Evolutionary conservation across 2,329 filamentous ascomycete genomes (phyloP).

Genomic region (Penicillium sp.): DNA sequence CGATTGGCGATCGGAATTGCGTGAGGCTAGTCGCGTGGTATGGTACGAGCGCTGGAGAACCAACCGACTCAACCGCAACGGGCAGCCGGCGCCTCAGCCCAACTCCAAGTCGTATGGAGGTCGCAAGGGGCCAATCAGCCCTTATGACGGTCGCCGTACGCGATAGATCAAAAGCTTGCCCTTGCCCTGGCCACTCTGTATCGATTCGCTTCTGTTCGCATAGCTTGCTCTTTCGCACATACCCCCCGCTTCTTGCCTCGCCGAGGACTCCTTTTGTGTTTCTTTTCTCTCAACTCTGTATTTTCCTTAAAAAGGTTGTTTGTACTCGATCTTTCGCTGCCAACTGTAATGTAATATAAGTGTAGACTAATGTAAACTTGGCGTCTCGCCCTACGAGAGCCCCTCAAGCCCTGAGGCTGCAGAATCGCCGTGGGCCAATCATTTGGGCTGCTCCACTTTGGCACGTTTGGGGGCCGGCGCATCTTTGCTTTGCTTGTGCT

Average conservation of each 20-base stretch:
- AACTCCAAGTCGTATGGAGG: slow-evolving; percentile 30
- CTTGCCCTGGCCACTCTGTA: background rate
- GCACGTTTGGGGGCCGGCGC: slow-evolving; percentile 1
- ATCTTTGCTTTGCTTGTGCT: background rate
- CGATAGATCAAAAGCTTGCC: slow-evolving; percentile 23
- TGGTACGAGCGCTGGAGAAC: slow-evolving; percentile 98
- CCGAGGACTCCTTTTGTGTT: slow-evolving; percentile 17
- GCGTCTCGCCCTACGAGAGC: slow-evolving; percentile 3
- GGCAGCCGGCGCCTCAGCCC: slow-evolving; percentile 25
- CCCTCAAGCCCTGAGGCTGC: too few species aligned
- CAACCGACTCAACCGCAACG: slow-evolving; percentile 45
- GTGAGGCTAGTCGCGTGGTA: slow-evolving; percentile 85
- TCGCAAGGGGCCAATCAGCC: slow-evolving; percentile 32
- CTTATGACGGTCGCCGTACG: slow-evolving; percentile 27
- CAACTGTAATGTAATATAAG: too few species aligned
- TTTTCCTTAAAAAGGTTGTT: slow-evolving; percentile 15
- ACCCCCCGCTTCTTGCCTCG: slow-evolving; percentile 26
- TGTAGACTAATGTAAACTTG: too few species aligned
- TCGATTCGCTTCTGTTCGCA: slow-evolving; percentile 24
- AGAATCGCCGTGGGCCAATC: background rate
- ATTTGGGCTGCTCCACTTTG: too few species aligned
- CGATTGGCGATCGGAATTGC: slow-evolving; percentile 89
- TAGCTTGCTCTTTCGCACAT: slow-evolving; percentile 32
- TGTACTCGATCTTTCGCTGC: too few species aligned
- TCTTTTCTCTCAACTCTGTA: slow-evolving; percentile 9